phyloP scores from a whole-genome alignment of 495 filamentous ascomycete genomes.

The Penicillium canariense region DNA sequence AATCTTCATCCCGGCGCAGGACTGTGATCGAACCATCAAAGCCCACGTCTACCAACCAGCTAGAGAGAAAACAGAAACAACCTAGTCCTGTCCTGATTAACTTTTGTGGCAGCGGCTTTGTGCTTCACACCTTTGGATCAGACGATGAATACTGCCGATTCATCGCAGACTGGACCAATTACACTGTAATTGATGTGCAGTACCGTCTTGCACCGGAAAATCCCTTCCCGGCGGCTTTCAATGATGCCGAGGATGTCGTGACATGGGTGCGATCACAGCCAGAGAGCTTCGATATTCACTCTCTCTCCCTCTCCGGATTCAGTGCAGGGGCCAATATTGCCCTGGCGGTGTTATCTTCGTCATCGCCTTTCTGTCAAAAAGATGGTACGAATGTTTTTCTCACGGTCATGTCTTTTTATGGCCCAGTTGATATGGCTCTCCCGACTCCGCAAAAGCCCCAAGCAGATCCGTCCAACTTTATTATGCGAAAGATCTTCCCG shows the following conservation, averaged over 20 bases:
- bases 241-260: slow-evolving; percentile 60
- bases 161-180: slow-evolving; percentile 33
- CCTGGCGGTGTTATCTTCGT: slow-evolving; percentile 31
- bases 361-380: slow-evolving; percentile 25
- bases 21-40: slow-evolving; percentile 41
- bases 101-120: slow-evolving; percentile 42
- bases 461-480: slow-evolving; percentile 27
- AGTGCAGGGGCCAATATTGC: slow-evolving; percentile 47
- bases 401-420: slow-evolving; percentile 42
- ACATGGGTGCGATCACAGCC: slow-evolving; percentile 34
- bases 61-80: slow-evolving; percentile 2
- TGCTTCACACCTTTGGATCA: slow-evolving; percentile 37
- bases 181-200: slow-evolving; percentile 53
- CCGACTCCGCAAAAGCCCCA: slow-evolving; percentile 22
- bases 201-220: slow-evolving; percentile 78
- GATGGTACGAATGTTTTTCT: slow-evolving; percentile 22
- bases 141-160: slow-evolving; percentile 43
- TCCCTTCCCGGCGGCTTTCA: slow-evolving; percentile 69
- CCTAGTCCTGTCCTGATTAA: slow-evolving; percentile 44
- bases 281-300: slow-evolving; percentile 32
- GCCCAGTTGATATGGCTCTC: slow-evolving; percentile 33
- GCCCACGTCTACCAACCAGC: slow-evolving; percentile 42
- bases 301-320: slow-evolving; percentile 44
- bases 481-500: slow-evolving; percentile 28
- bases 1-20: slow-evolving; percentile 37